Evolutionary conservation across 2,329 filamentous ascomycete species (phyloP), one percentile per base, ranked within the genome.

Genomic region (Blumeria hordei): DNA sequence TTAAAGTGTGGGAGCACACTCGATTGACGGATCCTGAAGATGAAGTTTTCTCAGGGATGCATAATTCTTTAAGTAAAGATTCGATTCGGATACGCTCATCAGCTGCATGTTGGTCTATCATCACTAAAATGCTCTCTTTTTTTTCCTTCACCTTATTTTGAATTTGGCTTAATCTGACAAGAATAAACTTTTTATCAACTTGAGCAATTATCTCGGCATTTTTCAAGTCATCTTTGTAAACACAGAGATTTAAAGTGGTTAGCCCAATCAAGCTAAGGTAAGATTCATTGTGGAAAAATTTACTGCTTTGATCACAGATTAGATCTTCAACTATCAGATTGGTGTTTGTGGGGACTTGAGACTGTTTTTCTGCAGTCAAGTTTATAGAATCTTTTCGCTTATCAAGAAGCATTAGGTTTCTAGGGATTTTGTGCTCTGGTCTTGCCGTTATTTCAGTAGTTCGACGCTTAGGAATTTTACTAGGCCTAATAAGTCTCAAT

Each of bases 81-180:
- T 98, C 92, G 0, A 96, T 75, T 1, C 81, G 80, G 58, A 84
- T 80, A 49, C 92, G 76, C 69, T 98, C 92, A 64, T 95, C 90
- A 3, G 88, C 92, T 0, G 92, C 92, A 64, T 98, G 92, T 63
- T 98, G 92, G 63, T 98, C 92, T 41, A 95, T 71, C 41, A 95
- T 71, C 0, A 94, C 73, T 4, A 96, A 69, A 1, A 79, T 60
- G 2, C 64, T 58, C 47, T 11, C 54, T 50, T 57, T 50, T 12
- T 45, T 53, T 21, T n/a, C n/a, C 21, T 3, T n/a, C 18, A 16
- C 28, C n/a, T 21, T 9, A 28, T 44, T 37, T 9, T 44, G 1
- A 16, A 18, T 36, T n/a, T 45, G 35, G 34, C 49, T 33, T 1
- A 63, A 11, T 39, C 77, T 82, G 21, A 80, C 71, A 0, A 98